phyloP scores from a whole-genome alignment of 192 early-diverging fungal species.

The Coemansia sp. region DNA sequence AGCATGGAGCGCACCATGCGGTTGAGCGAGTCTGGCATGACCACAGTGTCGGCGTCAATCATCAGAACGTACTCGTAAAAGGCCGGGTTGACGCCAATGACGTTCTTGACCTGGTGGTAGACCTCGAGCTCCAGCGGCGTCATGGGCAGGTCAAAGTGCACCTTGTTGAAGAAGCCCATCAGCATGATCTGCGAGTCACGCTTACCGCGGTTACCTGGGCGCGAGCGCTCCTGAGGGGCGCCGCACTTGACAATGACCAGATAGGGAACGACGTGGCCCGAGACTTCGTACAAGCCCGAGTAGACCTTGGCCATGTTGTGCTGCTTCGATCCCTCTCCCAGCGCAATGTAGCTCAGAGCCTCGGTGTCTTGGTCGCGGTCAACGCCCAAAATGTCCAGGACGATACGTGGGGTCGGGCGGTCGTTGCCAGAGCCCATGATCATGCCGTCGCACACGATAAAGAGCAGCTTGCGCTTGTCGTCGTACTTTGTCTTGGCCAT shows the following conservation, averaged over 20 bases:
- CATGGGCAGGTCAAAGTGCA: conserved; percentile 93
- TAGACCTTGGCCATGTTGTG: conserved; percentile 98
- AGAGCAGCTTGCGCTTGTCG: conserved; percentile 96
- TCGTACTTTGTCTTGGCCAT: conserved; percentile 87
- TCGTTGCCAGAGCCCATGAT: conserved; percentile 97
- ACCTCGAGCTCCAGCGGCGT: conserved; percentile 95
- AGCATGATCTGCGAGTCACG: conserved; percentile 98
- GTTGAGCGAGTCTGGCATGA: conserved; percentile 85
- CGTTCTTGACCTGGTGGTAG: conserved; percentile 98
- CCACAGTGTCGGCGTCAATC: conserved; percentile 97
- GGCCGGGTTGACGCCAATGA: conserved; percentile 94
- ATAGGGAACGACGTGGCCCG: conserved; percentile 91
- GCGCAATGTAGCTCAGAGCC: conserved; percentile 80
- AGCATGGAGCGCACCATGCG: conserved; percentile 89
- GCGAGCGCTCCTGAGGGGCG: conserved; percentile 71
- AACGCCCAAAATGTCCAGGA: conserved; percentile 93
- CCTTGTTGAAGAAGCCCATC: conserved; percentile 97
- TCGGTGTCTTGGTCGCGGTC: conserved; percentile 81
- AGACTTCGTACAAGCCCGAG: conserved; percentile 91
- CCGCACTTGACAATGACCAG: conserved; percentile 95
- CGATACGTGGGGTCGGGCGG: conserved; percentile 93
- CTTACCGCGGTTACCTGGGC: conserved; percentile 97
- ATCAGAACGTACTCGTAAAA: conserved; percentile 97
- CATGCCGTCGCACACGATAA: conserved; percentile 96
- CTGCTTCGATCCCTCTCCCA: conserved; percentile 85